phyloP scores from a whole-genome alignment of 257 asterid genomes.

The Eucommia ulmoides region DNA sequence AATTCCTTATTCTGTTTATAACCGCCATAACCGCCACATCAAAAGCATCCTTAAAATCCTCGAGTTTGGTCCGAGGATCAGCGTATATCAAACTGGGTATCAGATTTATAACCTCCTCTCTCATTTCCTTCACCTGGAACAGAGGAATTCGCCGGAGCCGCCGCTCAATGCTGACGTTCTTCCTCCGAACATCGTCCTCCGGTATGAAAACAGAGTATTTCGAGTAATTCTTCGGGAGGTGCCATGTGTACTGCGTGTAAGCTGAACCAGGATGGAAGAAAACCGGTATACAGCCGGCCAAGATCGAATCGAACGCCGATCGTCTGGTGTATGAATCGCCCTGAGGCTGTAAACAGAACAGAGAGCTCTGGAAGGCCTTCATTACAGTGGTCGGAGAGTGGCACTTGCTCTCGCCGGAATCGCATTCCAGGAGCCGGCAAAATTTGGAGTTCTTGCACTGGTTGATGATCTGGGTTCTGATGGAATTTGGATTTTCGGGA shows the following conservation, averaged over 20 bases:
- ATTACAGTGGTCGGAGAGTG: conserved; percentile 72
- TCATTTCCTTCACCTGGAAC: conserved; percentile 51
- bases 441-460: conserved; percentile 56
- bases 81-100: conserved; percentile 71
- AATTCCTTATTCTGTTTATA: conserved; percentile 46
- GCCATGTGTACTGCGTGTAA: conserved; percentile 84
- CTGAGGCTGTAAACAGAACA: conserved; percentile 78
- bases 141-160: conserved; percentile 33
- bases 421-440: conserved; percentile 59
- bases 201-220: conserved; percentile 61
- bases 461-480: conserved; percentile 54
- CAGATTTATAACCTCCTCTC: conserved; percentile 57
- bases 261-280: conserved; percentile 86
- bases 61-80: conserved; percentile 59
- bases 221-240: conserved; percentile 50
- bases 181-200: conserved; percentile 45
- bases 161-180: conserved; percentile 45
- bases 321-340: conserved; percentile 86
- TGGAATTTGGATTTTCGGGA: conserved; percentile 54
- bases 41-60: conserved; percentile 63
- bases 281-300: conserved; percentile 90
- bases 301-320: conserved; percentile 78
- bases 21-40: conserved; percentile 67
- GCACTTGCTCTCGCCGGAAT: conserved; percentile 64
- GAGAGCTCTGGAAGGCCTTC: conserved; percentile 77